These are phyloP conservation scores for Castanea mollissima DNA, from an alignment of 306 rosid genomes.

Conservation along the genomic window DNA sequence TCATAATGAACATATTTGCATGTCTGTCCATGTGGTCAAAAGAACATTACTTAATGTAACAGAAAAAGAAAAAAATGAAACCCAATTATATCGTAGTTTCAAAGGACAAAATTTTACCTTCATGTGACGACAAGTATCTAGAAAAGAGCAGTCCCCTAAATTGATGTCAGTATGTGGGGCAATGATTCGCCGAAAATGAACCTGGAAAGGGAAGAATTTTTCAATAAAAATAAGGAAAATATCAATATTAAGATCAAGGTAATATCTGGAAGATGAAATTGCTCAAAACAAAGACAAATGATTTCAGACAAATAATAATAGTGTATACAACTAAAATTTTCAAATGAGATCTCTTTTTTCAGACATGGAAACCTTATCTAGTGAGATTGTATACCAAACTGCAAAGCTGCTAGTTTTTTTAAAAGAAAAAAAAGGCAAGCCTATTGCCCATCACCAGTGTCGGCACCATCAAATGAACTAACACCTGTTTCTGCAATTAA, in stretches of 20 bases:
- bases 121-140: conserved; percentile 98
- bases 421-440: neutral
- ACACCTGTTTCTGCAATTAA: neutral
- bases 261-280: neutral
- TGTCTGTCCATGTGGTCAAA: conserved; percentile 51
- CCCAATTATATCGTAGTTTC: neutral
- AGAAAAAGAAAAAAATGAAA: neutral
- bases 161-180: conserved; percentile 95
- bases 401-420: neutral
- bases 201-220: conserved; percentile 49
- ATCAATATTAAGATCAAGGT: neutral
- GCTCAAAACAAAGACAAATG: neutral
- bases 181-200: conserved; percentile 92
- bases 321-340: neutral
- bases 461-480: neutral
- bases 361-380: neutral
- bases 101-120: conserved; percentile 54
- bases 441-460: neutral
- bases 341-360: neutral
- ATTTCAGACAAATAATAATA: neutral
- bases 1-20: conserved; percentile 97
- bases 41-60: conserved; percentile 13
- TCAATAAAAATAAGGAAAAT: conserved; percentile 9
- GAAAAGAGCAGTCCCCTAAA: conserved; percentile 95
- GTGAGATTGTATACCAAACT: neutral